Percentiles rank a stretch among this genome's conserved stretches.
Conservation (phyloP, 2,329 filamentous ascomycete genomes). For the Cercospora berteroae region DNA sequence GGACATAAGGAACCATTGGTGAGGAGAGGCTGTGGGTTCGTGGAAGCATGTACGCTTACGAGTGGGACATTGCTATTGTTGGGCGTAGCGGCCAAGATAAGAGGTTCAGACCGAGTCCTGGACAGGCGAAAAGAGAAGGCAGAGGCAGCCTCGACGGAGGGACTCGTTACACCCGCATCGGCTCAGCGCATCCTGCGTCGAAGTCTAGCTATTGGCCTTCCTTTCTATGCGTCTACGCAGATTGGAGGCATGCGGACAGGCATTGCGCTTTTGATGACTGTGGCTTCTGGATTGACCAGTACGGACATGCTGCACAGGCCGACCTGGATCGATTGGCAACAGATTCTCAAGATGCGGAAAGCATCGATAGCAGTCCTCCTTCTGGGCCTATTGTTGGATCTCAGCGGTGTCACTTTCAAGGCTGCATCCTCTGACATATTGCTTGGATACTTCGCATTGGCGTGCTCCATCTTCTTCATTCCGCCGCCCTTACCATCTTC, state of each 20-base stretch:
- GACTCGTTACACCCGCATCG: conserved; percentile 18
- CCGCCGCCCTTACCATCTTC: conserved; percentile 48
- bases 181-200: conserved; percentile 26
- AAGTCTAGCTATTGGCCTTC: conserved; percentile 41
- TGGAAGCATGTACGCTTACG: conserved; percentile 48
- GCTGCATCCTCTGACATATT: conserved; percentile 36
- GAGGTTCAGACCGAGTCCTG: conserved; percentile 31
- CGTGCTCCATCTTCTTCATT: conserved; percentile 45
- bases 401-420: conserved; percentile 34
- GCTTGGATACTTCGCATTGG: conserved; percentile 50
- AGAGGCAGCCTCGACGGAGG: conserved; percentile 14
- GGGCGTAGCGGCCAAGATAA: conserved; percentile 42
- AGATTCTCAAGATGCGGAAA: conserved; percentile 40
- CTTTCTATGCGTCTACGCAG: conserved; percentile 57
- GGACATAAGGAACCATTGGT: conserved; percentile 6
- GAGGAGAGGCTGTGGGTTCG: conserved; percentile 33
- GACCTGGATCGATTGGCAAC: conserved; percentile 31
- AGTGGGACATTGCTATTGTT: conserved; percentile 48
- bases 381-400: conserved; percentile 38
- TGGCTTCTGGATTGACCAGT: conserved; percentile 46
- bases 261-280: conserved; percentile 49
- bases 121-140: conserved; percentile 34
- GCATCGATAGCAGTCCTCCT: conserved; percentile 40
- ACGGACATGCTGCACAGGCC: conserved; percentile 24
- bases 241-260: conserved; percentile 56